Conservation (phyloP, 2,329 filamentous ascomycete species). For the Chalara sp. region DNA sequence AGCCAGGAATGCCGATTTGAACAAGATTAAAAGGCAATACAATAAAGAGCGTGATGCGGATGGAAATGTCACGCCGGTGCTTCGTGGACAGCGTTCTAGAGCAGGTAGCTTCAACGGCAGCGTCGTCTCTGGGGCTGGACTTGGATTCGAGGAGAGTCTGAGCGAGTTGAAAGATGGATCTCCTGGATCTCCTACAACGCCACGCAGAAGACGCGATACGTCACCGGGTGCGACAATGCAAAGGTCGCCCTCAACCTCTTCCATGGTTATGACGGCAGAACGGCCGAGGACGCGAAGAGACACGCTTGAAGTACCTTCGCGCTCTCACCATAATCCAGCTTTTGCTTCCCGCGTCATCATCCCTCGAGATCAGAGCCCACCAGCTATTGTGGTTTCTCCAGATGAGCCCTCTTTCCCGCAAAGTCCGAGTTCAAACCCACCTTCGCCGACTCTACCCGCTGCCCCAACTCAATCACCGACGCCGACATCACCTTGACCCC, state of each 20-base stretch:
- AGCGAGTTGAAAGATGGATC: constrained; percentile 12
- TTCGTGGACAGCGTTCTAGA: constrained; percentile 27
- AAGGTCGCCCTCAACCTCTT: constrained; percentile 5
- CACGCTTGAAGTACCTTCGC: constrained; percentile 32
- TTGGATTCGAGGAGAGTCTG: constrained; percentile 15
- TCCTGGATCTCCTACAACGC: constrained; percentile 3
- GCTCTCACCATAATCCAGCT: constrained; percentile 19
- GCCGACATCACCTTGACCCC: too few relatives aligned
- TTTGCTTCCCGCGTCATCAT: background rate
- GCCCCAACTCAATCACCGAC: too few relatives aligned
- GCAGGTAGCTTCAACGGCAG: constrained; percentile 32
- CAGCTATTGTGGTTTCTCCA: constrained; percentile 17
- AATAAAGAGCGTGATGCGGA: constrained; percentile 28
- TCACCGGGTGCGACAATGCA: constrained; percentile 10
- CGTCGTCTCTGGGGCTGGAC: constrained; percentile 19
- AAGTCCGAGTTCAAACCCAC: too few relatives aligned
- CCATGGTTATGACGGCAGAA: background rate
- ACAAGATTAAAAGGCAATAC: constrained; percentile 34
- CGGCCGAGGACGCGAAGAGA: constrained; percentile 15
- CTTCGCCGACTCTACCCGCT: too few relatives aligned
- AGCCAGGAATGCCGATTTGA: constrained; percentile 35
- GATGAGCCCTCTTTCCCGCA: background rate
- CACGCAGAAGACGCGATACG: constrained; percentile 13
- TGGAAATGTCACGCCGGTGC: constrained; percentile 19
- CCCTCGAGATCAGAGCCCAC: constrained; percentile 6